Evolutionary conservation across 225 moss, liverwort and hornwort genomes (phyloP).

Genomic region (Pleurozium schreberi): DNA sequence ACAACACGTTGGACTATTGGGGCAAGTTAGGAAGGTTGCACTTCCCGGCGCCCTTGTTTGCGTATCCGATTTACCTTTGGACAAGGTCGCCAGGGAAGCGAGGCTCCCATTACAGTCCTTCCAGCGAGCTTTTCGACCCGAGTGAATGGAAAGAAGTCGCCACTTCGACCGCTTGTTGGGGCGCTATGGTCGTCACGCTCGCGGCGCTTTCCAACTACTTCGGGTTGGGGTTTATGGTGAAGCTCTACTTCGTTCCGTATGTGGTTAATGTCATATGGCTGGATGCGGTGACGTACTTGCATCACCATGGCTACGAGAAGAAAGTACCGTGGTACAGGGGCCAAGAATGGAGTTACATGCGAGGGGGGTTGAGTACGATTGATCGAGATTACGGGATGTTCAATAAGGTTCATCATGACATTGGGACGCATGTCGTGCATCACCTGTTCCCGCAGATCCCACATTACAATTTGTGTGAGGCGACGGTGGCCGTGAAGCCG

Average conservation of each 20-base stretch:
- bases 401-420: constrained; percentile 55
- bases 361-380: constrained; percentile 56
- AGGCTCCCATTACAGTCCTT: constrained; percentile 44
- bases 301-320: constrained; percentile 63
- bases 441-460: constrained; percentile 57
- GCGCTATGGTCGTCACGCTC: constrained; percentile 13
- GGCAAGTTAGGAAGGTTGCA: constrained; percentile 10
- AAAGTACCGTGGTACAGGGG: constrained; percentile 74
- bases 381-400: constrained; percentile 46
- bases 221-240: constrained; percentile 21
- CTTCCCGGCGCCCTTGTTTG: constrained; percentile 31
- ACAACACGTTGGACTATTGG: constrained; percentile 10
- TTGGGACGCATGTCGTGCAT: constrained; percentile 59
- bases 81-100: constrained; percentile 34
- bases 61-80: constrained; percentile 57
- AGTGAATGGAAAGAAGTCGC: constrained; percentile 48
- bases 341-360: constrained; percentile 61
- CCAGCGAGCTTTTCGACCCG: constrained; percentile 24
- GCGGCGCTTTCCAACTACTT: not conserved
- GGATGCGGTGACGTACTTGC: constrained; percentile 56
- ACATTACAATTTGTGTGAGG: constrained; percentile 45
- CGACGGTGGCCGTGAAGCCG: constrained; percentile 48
- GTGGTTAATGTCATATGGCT: constrained; percentile 43
- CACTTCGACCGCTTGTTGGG: constrained; percentile 44
- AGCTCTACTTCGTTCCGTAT: constrained; percentile 53